phyloP scores from a whole-genome alignment of 2,329 filamentous ascomycete species.

The Pyricularia pennisetigena region DNA sequence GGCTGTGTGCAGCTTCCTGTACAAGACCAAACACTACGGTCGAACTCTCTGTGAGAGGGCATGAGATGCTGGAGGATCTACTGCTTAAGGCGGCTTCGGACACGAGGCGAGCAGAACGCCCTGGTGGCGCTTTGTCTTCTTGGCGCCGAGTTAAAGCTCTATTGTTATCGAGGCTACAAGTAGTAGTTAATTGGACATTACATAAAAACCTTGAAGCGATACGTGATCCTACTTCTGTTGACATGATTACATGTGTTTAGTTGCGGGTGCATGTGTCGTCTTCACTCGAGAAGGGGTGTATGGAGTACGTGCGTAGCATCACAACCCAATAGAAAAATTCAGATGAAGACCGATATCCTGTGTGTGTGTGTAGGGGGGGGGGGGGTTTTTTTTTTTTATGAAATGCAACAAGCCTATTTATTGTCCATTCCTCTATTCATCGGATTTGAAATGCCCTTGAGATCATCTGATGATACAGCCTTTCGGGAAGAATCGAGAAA shows the following conservation, averaged over 20 bases:
- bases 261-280: not conserved
- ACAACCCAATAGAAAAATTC: not conserved
- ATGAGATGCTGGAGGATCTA: slow-evolving; percentile 10
- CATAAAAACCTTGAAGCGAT: slow-evolving; percentile 3
- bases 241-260: not conserved
- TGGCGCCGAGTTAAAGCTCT: slow-evolving; percentile 4
- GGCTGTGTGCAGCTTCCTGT: not conserved
- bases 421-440: not conserved
- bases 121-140: slow-evolving; percentile 14
- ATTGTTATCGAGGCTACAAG: slow-evolving; percentile 23
- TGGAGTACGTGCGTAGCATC: not conserved
- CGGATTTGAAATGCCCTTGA: not conserved
- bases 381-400: not conserved
- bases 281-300: not conserved
- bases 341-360: not conserved
- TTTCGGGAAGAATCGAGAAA: not conserved
- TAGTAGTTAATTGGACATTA: slow-evolving; percentile 32
- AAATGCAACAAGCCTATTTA: not conserved
- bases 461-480: not conserved
- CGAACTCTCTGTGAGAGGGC: slow-evolving; percentile 1
- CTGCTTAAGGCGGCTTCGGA: slow-evolving; percentile 2
- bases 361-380: too few relatives aligned
- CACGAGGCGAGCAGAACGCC: slow-evolving; percentile 12
- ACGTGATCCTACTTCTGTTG: not conserved
- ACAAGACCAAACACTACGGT: not conserved